Evolutionary conservation across 2,329 filamentous ascomycete species (phyloP), one percentile per base, ranked within the genome.

Genomic region (Zalaria obscura): DNA sequence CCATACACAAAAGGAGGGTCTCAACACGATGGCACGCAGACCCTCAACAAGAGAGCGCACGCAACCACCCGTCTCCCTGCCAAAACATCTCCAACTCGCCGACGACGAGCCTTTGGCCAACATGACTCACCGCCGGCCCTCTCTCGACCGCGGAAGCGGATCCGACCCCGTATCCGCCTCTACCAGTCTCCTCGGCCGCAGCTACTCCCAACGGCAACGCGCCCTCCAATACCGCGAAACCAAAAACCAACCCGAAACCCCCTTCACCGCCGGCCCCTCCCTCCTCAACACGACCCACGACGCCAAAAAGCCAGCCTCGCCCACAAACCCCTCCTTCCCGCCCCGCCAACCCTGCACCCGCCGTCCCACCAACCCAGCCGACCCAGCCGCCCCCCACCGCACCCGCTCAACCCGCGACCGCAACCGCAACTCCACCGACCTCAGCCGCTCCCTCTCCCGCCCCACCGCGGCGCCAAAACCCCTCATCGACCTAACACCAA

Each of bases 401-500:
- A 38, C 31, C n/a, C 29, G 43, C 27, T 49, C 45, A 31, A 35
- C 38, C 25, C 39, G 40, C 25, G 51, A 52, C 2, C 36, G 27
- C 38, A 51, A 52, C 2, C 36, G 27, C 38, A 40, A 34, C 32
- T 61, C 62, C 25, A 53, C 57, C 33, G 59, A 64, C 42, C 54
- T 70, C 4, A 58, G 60, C 34, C 64, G 68, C 39, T 64, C 64
- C n/a, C 59, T 57, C n/a, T 73, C 72, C 2, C 42, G 49, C 44
- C 40, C 40, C 37, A 10, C 52, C 4, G 55, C 59, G 25, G 63
- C 58, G 50, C 67, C 68, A 3, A 76, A 76, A 46, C 80, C 82
- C 1, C 67, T 87, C 4, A 61, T 87, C 27, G 81, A 83, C 52
- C 67, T 86, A 34, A 78, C 76, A 0, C 76, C 77, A 0, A 66